Evolutionary conservation across 2,329 filamentous ascomycete genomes (phyloP), one percentile per base, ranked within the genome.

Genomic region (Neonectria hederae): DNA sequence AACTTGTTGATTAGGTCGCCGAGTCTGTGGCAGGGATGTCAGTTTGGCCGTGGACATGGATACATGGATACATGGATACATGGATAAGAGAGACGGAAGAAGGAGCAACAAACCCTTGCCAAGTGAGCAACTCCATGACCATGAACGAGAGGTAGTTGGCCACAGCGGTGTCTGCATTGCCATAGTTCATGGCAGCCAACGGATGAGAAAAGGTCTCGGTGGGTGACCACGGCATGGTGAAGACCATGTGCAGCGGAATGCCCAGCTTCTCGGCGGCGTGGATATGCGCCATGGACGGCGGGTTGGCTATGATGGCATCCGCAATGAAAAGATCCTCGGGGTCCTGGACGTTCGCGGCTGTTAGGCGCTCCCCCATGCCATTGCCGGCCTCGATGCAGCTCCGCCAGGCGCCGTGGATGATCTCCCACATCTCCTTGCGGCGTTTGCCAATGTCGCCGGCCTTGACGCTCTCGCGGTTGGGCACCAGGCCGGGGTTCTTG

Each of bases 1-100:
- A 92, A 92, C 24, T 84, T 84, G 70, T 92, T 93, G 76, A 93
- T 90, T 5, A 93, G 75, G 71, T 93, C 91, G 7, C 91, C 91
- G 1, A 93, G 79, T 4, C 69, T 73, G 21, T 1, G 10, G n/a
- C n/a, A 40, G 21, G 42, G 11, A 21, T 54, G 55, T 58, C 10
- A 21, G 6, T 8, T 22, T 10, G 5, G 30, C 10, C 4, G 8
- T n/a, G 26, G 19, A 55, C 13, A 32, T n/a, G 8, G 5, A 19
- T 32, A 17, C 32, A 28, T n/a, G 22, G n/a, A n/a, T n/a, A 55
- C 13, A 32, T n/a, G 8, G 5, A 19, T 32, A 17, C 32, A 28
- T n/a, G 22, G n/a, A 13, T 21, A 11, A n/a, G n/a, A 21, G n/a
- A 43, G n/a, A n/a, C 21, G 22, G 5, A n/a, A 51, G 45, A 26